Evolutionary conservation across 768 basidiomycete genomes (phyloP), one percentile per base, ranked within the genome.

Genomic region (Trametes cingulata): DNA sequence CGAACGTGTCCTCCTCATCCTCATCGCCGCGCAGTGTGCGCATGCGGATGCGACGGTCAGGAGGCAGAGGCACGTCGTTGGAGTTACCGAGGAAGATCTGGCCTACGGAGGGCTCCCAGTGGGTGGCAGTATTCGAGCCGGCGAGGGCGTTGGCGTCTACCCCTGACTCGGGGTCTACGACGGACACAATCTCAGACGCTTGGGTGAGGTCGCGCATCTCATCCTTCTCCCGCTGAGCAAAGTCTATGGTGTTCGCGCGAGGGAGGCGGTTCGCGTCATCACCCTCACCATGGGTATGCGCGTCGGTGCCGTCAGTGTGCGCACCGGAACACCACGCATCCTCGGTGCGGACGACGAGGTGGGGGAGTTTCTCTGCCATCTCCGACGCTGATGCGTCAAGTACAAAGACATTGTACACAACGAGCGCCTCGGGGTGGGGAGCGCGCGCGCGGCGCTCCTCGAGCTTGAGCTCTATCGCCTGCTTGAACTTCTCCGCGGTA

Each of bases 141-240:
- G 64, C 55, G n/a, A 69, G 62, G 41, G 64, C 56, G 35, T 60
- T 59, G 19, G 51, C 37, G 54, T 62, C 62, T 20, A 58, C 45
- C 39, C 39, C 41, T 2, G 64, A 48, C 22, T 60, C 35, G 15
- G 68, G 39, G 12, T 61, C 61, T 7, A 75, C 75, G 0, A 84
- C 65, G 40, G 79, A 80, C 64, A 88, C 76, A 53, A 95, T 93
- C 75, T 92, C 90, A 20, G 84, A 87, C 7, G 92, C 90, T 59
- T 85, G 81, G 0, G 94, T 96, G 55, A 95, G 76, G 68, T 91
- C 89, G 13, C 89, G 78, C 91, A 95, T 95, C 77, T 95, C 94
- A 61, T 92, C 90, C 73, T 85, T 85, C 75, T 96, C 93, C 35
- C 91, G 80, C 68, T 85, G 82, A 14, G 90, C 86, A 72, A 95